Evolutionary conservation across 2,329 filamentous ascomycete genomes (phyloP).

Genomic region (Calonectria multiphialidica): DNA sequence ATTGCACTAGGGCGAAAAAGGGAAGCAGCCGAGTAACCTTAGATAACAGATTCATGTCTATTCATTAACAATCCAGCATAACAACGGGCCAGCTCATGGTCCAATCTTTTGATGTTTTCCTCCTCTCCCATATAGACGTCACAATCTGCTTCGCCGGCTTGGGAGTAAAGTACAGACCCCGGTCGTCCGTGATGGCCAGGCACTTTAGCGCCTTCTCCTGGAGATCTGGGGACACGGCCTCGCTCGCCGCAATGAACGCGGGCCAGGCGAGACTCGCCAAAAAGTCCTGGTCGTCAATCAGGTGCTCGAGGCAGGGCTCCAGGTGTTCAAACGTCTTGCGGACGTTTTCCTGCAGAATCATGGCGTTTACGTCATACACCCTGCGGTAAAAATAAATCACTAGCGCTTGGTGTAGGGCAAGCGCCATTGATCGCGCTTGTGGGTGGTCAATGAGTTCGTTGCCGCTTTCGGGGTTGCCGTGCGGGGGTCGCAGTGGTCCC

Average conservation of each 20-base stretch:
- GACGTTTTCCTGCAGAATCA: conserved; percentile 54
- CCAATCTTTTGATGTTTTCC: conserved; percentile 44
- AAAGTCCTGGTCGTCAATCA: conserved; percentile 51
- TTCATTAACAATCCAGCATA: conserved; percentile 23
- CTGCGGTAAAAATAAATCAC: conserved; percentile 60
- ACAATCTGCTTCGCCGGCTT: conserved; percentile 45
- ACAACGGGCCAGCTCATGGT: conserved; percentile 46
- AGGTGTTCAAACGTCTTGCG: conserved; percentile 51
- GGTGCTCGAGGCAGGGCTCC: conserved; percentile 46
- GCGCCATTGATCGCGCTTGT: conserved; percentile 34
- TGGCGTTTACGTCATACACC: conserved; percentile 51
- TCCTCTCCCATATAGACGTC: conserved; percentile 44
- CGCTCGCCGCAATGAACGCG: conserved; percentile 57
- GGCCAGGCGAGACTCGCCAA: conserved; percentile 56
- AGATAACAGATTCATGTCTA: neutral
- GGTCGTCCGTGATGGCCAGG: conserved; percentile 41
- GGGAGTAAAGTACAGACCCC: conserved; percentile 43
- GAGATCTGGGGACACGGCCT: conserved; percentile 51
- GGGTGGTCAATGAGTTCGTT: conserved; percentile 36
- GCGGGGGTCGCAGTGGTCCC: conserved; percentile 23
- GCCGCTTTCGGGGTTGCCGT: neutral
- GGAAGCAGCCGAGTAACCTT: neutral
- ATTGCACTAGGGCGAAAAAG: neutral
- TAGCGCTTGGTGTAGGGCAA: conserved; percentile 56
- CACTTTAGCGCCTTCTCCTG: conserved; percentile 44